These are phyloP conservation scores for Mycena filopes DNA, from an alignment of 768 basidiomycete species.

Conservation along the genomic window DNA sequence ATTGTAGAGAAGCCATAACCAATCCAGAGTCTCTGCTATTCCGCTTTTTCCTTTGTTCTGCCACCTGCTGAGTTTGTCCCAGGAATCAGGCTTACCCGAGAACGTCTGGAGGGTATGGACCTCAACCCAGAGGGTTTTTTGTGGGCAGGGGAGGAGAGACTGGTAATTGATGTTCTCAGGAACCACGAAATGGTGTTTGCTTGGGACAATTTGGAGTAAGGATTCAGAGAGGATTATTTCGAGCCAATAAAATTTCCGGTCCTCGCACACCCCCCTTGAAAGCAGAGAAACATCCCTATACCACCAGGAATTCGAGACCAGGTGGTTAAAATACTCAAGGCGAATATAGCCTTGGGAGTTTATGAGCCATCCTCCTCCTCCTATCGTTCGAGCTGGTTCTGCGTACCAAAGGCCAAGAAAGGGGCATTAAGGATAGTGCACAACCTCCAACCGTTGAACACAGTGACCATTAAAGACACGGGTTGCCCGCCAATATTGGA, in stretches of 20 bases:
- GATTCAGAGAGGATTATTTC: conserved; percentile 35
- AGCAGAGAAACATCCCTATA: conserved; percentile 11
- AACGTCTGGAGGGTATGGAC: neutral
- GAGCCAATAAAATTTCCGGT: conserved; percentile 34
- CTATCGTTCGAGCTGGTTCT: neutral
- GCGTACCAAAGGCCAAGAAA: neutral
- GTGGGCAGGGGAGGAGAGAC: neutral
- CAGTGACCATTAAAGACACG: neutral
- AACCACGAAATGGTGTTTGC: conserved; percentile 20
- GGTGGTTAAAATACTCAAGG: neutral
- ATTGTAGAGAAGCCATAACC: too few species aligned
- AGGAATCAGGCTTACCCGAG: too few species aligned
- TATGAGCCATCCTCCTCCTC: neutral
- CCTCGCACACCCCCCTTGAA: conserved; percentile 38
- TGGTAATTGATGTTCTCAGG: neutral
- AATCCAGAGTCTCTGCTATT: too few species aligned
- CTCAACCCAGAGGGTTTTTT: neutral
- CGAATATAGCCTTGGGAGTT: neutral
- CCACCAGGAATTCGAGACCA: conserved; percentile 25
- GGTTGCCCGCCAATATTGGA: conserved; percentile 1
- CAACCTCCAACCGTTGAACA: neutral
- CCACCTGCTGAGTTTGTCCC: too few species aligned
- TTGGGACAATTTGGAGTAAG: conserved; percentile 29
- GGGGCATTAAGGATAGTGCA: neutral
- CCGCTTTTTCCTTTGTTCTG: too few species aligned